These are phyloP conservation scores for Forsythia viridissima DNA, from an alignment of 257 asterid genomes.

Conservation along the genomic window DNA sequence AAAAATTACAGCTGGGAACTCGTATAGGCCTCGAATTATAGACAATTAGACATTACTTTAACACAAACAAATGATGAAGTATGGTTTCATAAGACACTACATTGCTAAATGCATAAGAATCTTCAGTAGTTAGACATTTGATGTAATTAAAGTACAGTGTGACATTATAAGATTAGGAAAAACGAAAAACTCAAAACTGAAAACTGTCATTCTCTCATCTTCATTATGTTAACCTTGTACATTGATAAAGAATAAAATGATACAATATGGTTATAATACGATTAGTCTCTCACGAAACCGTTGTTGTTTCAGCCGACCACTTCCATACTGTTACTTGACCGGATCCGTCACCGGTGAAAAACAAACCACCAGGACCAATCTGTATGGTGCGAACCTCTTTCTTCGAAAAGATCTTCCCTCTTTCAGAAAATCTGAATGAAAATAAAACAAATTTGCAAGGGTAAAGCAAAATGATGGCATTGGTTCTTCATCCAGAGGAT, in stretches of 20 bases:
- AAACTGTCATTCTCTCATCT: constrained; percentile 14
- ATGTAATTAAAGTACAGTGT: not conserved
- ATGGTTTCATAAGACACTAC: too few species aligned
- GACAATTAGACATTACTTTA: too few species aligned
- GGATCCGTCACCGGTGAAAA: constrained; percentile 92
- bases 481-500: not conserved
- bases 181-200: not conserved
- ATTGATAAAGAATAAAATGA: constrained; percentile 5
- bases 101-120: not conserved
- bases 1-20: too few species aligned
- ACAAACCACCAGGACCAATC: constrained; percentile 80
- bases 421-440: constrained; percentile 62
- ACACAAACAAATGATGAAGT: too few species aligned
- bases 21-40: too few species aligned
- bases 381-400: constrained; percentile 83
- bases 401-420: constrained; percentile 81
- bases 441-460: not conserved
- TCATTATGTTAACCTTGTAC: constrained; percentile 10
- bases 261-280: not conserved
- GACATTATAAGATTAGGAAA: not conserved
- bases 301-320: constrained; percentile 61
- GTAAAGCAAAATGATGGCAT: too few species aligned
- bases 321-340: constrained; percentile 92
- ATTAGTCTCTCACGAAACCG: constrained; percentile 32
- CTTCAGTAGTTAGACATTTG: not conserved